A percentile compares a stretch with the other conserved stretches of the same genome.
Evolutionary conservation across 176 grass and related monocot genomes (phyloP).

Genomic region (Oryza nivara): DNA sequence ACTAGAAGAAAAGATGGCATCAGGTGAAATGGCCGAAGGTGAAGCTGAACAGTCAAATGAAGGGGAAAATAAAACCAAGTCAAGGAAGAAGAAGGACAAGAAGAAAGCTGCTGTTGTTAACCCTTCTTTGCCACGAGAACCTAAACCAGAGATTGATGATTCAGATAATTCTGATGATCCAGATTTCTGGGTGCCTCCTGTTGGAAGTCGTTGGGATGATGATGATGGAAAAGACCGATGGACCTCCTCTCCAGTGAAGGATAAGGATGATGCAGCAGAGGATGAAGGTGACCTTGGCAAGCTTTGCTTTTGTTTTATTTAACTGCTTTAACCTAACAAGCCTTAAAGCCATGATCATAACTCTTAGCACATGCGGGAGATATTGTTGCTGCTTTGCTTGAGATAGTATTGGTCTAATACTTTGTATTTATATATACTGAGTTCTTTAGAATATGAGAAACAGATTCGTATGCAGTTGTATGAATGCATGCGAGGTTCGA

Average conservation of each 20-base stretch:
- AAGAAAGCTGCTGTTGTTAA: conserved; percentile 52
- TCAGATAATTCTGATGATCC: conserved; percentile 57
- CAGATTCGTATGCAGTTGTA: background rate
- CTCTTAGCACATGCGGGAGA: background rate
- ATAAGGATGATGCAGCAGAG: conserved; percentile 37
- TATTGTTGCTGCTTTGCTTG: background rate
- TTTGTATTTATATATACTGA: background rate
- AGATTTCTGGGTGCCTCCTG: conserved; percentile 80
- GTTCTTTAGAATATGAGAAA: background rate
- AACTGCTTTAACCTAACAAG: conserved; percentile 26
- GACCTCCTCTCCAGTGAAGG: conserved; percentile 46
- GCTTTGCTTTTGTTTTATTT: background rate
- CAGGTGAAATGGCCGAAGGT: conserved; percentile 34
- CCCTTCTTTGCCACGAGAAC: conserved; percentile 42
- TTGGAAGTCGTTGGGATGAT: conserved; percentile 80
- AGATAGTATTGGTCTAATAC: background rate
- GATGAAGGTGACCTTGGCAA: conserved; percentile 42
- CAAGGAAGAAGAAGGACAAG: conserved; percentile 54
- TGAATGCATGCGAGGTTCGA: conserved; percentile 1
- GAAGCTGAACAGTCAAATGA: conserved; percentile 44
- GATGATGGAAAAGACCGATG: conserved; percentile 79
- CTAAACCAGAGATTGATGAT: conserved; percentile 49
- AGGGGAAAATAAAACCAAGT: conserved; percentile 51
- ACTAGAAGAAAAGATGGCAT: conserved; percentile 67
- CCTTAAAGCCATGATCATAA: background rate